phyloP scores from a whole-genome alignment of 2,329 filamentous ascomycete species.

The Herpotrichia juniperi region DNA sequence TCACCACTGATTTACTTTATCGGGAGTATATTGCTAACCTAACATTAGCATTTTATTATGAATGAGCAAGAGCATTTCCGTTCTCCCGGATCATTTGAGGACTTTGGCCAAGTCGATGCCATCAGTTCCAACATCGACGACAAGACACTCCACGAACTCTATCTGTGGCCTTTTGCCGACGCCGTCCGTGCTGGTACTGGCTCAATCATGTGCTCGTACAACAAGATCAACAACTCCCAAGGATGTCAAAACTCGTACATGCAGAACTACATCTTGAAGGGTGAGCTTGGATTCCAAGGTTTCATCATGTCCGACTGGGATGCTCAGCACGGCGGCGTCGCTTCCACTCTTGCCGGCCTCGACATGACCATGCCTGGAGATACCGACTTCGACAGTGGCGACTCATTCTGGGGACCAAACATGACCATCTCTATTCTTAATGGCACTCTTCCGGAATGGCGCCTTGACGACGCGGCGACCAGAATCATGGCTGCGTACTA shows the following conservation, averaged over 20 bases:
- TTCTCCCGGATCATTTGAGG: slow-evolving; percentile 63
- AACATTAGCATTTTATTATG: slow-evolving; percentile 61
- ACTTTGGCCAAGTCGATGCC: slow-evolving; percentile 67
- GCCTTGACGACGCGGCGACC: slow-evolving; percentile 89
- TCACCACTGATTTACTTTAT: slow-evolving; percentile 66
- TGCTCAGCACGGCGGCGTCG: slow-evolving; percentile 73
- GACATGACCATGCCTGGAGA: slow-evolving; percentile 90
- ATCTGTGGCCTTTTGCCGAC: slow-evolving; percentile 65
- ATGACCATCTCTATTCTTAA: slow-evolving; percentile 87
- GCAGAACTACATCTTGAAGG: slow-evolving; percentile 77
- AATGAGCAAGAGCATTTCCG: slow-evolving; percentile 71
- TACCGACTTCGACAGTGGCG: slow-evolving; percentile 73
- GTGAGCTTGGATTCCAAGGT: slow-evolving; percentile 80
- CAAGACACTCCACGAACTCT: slow-evolving; percentile 67
- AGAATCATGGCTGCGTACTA: slow-evolving; percentile 75
- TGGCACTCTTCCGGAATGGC: slow-evolving; percentile 84
- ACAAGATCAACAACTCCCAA: slow-evolving; percentile 82
- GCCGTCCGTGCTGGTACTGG: slow-evolving; percentile 58
- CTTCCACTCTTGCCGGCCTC: slow-evolving; percentile 72
- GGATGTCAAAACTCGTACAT: slow-evolving; percentile 79
- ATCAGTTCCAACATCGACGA: slow-evolving; percentile 68
- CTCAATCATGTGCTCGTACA: slow-evolving; percentile 67
- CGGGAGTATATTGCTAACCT: background rate
- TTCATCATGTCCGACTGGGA: slow-evolving; percentile 77
- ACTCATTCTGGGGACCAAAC: slow-evolving; percentile 83